Evolutionary conservation across 768 basidiomycete genomes (phyloP).

Genomic region (Glaciozyma antarctica): DNA sequence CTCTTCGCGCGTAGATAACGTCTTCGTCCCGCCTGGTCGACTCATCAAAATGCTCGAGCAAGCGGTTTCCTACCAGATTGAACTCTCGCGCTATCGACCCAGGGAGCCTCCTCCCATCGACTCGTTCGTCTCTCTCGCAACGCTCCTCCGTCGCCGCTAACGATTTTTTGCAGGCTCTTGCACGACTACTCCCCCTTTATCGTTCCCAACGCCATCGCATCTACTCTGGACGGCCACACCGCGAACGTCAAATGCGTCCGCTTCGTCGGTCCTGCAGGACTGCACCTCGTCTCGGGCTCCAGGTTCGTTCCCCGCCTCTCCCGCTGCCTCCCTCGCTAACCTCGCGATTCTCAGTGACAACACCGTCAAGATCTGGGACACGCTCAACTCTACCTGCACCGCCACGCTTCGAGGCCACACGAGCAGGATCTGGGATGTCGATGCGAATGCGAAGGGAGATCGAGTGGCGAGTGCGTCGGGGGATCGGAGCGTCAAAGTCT

Average conservation of each 20-base stretch:
- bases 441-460: conserved; percentile 10
- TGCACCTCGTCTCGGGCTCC: conserved; percentile 35
- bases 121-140: not conserved
- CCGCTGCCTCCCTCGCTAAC: not conserved
- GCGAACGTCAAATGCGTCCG: conserved; percentile 38
- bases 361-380: conserved; percentile 36
- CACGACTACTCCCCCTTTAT: conserved; percentile 36
- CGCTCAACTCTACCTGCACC: conserved; percentile 15
- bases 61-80: conserved; percentile 38
- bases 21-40: conserved; percentile 23
- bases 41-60: conserved; percentile 35
- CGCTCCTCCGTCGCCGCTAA: too few species aligned
- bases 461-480: conserved; percentile 35
- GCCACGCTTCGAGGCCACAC: conserved; percentile 33
- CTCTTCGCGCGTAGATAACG: not conserved
- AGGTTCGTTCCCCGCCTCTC: conserved; percentile 18
- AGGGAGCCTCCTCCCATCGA: not conserved
- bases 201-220: conserved; percentile 30
- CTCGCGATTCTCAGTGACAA: conserved; percentile 31
- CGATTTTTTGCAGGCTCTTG: conserved; percentile 26
- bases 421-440: conserved; percentile 37
- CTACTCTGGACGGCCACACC: conserved; percentile 23
- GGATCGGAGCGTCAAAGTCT: conserved; percentile 37
- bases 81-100: conserved; percentile 9
- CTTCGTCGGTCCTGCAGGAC: conserved; percentile 28